phyloP scores from a whole-genome alignment of 192 early-diverging fungal species.

The Podila verticillata region DNA sequence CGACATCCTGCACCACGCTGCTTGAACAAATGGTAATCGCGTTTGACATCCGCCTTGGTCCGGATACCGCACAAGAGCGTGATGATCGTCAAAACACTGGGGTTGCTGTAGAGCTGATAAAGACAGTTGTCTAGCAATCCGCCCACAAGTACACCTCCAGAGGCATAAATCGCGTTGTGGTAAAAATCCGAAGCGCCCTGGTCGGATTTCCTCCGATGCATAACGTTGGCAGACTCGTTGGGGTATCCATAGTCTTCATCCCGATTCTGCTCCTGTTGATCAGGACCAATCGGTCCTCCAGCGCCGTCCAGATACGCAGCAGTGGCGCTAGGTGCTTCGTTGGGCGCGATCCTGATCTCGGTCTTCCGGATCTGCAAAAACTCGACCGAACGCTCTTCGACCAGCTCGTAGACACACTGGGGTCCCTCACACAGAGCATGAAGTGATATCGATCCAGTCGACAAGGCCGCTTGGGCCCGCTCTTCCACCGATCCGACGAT shows the following conservation, averaged over 20 bases:
- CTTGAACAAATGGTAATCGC: slow-evolving; percentile 47
- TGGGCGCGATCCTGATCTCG: slow-evolving; percentile 5
- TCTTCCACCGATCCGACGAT: neutral
- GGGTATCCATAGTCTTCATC: slow-evolving; percentile 27
- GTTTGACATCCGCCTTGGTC: slow-evolving; percentile 45
- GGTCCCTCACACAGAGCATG: slow-evolving; percentile 34
- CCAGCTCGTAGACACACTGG: slow-evolving; percentile 46
- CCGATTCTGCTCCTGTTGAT: slow-evolving; percentile 13
- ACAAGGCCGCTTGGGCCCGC: neutral
- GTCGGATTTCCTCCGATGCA: neutral
- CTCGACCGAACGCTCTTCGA: slow-evolving; percentile 45
- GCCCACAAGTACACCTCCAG: slow-evolving; percentile 70
- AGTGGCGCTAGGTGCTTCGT: neutral
- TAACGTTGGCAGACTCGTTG: neutral
- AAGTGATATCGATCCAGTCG: slow-evolving; percentile 13
- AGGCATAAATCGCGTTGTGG: slow-evolving; percentile 70
- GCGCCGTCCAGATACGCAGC: slow-evolving; percentile 6
- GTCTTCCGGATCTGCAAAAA: slow-evolving; percentile 43
- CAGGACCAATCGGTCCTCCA: slow-evolving; percentile 3
- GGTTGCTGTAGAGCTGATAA: slow-evolving; percentile 61
- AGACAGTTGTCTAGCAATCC: slow-evolving; percentile 65
- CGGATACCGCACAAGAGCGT: slow-evolving; percentile 70
- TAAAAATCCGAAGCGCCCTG: slow-evolving; percentile 23
- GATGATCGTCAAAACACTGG: slow-evolving; percentile 68
- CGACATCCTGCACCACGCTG: slow-evolving; percentile 39